phyloP scores from a whole-genome alignment of 208 protist species.

The Tritrichomonas musculus region DNA sequence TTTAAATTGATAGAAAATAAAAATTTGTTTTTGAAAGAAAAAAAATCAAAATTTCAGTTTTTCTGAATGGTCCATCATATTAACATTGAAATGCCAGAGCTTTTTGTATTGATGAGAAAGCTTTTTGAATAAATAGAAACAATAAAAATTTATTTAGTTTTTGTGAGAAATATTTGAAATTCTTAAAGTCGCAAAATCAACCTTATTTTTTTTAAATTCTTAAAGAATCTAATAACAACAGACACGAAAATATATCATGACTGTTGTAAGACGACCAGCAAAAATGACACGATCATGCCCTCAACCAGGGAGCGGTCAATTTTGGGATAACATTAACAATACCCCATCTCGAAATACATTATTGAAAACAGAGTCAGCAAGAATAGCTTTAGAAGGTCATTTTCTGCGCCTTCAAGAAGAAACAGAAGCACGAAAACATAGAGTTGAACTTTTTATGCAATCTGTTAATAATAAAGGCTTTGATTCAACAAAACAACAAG shows the following conservation, averaged over 20 bases:
- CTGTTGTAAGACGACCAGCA: background rate
- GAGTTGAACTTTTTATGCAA: background rate
- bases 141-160: no score
- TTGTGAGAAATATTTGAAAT: no score
- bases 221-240: background rate
- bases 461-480: background rate
- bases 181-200: background rate
- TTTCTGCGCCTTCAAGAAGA: background rate
- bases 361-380: background rate
- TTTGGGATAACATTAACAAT: background rate
- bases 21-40: no score
- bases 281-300: background rate
- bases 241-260: background rate
- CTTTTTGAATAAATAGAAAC: no score
- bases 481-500: background rate
- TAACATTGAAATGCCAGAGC: no score
- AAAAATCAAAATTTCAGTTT: no score
- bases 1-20: no score
- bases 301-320: background rate
- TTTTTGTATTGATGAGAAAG: no score
- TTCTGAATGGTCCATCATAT: no score
- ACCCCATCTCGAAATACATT: background rate
- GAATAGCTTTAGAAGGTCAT: background rate
- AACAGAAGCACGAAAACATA: background rate
- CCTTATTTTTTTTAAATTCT: background rate